Evolutionary conservation across 306 rosid species (phyloP).

Genomic region (Spatholobus suberectus): DNA sequence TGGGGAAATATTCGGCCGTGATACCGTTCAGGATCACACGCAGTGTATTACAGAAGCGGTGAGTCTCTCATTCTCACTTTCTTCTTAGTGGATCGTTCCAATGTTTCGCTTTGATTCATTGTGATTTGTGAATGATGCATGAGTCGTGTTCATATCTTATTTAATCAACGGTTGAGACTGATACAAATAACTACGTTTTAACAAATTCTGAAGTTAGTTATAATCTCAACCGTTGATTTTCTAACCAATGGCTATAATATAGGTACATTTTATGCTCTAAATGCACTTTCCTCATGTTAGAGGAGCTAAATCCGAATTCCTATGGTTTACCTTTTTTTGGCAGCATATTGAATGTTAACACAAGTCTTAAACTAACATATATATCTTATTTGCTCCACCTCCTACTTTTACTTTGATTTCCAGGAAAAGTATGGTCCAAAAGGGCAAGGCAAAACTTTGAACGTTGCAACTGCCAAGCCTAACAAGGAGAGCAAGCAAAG

Average conservation of each 20-base stretch:
- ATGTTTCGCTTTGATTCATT: neutral
- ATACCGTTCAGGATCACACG: constrained; percentile 77
- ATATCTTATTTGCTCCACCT: neutral
- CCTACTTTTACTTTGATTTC: constrained; percentile 15
- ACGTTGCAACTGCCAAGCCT: constrained; percentile 60
- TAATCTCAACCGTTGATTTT: too few relatives aligned
- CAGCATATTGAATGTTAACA: neutral
- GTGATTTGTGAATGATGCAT: constrained; percentile 4
- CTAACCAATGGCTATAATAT: too few relatives aligned
- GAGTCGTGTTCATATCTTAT: neutral
- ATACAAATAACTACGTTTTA: too few relatives aligned
- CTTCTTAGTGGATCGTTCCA: neutral
- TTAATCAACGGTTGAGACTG: too few relatives aligned
- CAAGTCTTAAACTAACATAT: neutral
- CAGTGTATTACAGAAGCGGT: constrained; percentile 95
- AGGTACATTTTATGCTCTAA: too few relatives aligned
- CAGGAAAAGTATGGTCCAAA: constrained; percentile 99
- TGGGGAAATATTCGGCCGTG: constrained; percentile 76
- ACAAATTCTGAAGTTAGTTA: too few relatives aligned
- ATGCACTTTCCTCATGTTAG: neutral
- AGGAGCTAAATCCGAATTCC: neutral
- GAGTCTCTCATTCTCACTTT: constrained; percentile 40
- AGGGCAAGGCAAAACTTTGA: constrained; percentile 70
- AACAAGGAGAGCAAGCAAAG: constrained; percentile 59
- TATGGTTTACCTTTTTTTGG: neutral